These are phyloP conservation scores for Primulina tabacum DNA, from an alignment of 257 asterid genomes.

Conservation along the genomic window DNA sequence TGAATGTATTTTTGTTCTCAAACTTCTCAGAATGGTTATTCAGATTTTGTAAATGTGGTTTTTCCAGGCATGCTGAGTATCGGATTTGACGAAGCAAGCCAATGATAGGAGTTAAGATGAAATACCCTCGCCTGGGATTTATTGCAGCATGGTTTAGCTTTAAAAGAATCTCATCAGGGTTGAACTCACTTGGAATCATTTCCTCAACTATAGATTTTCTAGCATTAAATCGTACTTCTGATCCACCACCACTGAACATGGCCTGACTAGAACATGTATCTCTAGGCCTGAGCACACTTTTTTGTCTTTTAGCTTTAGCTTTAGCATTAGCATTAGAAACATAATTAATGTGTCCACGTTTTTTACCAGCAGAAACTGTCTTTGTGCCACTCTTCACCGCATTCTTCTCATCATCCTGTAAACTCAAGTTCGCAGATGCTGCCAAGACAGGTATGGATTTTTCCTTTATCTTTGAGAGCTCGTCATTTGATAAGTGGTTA, in stretches of 20 bases:
- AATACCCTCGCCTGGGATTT: slow-evolving; percentile 44
- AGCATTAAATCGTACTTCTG: slow-evolving; percentile 4
- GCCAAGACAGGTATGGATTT: slow-evolving; percentile 33
- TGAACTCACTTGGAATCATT: slow-evolving; percentile 25
- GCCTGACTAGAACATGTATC: slow-evolving; percentile 4
- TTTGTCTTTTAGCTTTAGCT: slow-evolving; percentile 17
- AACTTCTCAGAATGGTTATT: slow-evolving; percentile 22
- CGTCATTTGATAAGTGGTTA: slow-evolving; percentile 25
- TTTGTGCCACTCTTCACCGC: slow-evolving; percentile 25
- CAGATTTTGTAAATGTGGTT: background rate
- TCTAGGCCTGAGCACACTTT: background rate
- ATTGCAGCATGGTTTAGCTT: slow-evolving; percentile 47
- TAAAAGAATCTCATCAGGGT: slow-evolving; percentile 48
- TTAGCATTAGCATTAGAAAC: slow-evolving; percentile 18
- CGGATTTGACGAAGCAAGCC: slow-evolving; percentile 50
- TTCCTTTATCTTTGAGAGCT: slow-evolving; percentile 28
- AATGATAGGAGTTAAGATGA: slow-evolving; percentile 27
- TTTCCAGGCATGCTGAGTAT: slow-evolving; percentile 36
- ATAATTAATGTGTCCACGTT: slow-evolving; percentile 14
- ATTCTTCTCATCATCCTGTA: slow-evolving; percentile 25
- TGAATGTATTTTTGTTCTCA: slow-evolving; percentile 19
- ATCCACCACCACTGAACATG: background rate
- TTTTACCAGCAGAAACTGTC: slow-evolving; percentile 24
- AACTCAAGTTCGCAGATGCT: slow-evolving; percentile 33
- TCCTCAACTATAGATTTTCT: slow-evolving; percentile 29